These are phyloP conservation scores for Nyctanthes arbortristis DNA, from an alignment of 257 asterid genomes.

Conservation along the genomic window DNA sequence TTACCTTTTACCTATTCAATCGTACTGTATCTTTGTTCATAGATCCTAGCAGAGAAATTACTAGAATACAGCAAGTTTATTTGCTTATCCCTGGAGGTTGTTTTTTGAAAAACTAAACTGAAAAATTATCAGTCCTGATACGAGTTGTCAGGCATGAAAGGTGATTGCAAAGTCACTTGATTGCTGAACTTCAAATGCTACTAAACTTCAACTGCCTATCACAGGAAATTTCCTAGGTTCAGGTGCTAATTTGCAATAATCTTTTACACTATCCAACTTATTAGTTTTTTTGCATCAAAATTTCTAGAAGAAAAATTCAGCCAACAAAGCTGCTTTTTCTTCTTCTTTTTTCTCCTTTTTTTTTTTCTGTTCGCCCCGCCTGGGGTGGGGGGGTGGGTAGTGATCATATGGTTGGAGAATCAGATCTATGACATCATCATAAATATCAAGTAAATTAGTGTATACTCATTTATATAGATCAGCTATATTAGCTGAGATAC, in stretches of 20 bases:
- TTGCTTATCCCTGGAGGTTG: not conserved
- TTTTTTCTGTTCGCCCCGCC: no score
- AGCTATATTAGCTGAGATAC: not conserved
- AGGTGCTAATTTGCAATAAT: not conserved
- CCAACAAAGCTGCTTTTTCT: not conserved
- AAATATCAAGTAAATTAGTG: not conserved
- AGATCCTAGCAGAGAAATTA: not conserved
- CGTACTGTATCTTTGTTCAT: not conserved
- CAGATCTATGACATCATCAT: not conserved
- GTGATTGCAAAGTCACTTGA: not conserved
- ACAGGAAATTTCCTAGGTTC: not conserved
- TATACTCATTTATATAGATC: not conserved
- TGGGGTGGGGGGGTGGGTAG: no score
- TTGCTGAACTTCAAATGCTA: not conserved
- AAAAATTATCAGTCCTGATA: not conserved
- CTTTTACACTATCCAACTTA: not conserved
- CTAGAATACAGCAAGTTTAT: not conserved
- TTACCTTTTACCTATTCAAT: not conserved
- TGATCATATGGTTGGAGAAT: not conserved
- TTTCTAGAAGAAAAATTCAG: conserved; percentile 10
- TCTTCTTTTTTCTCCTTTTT: no score
- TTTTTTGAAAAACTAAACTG: not conserved
- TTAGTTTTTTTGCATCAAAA: not conserved
- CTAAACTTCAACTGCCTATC: not conserved
- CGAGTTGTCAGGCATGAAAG: no score